Base-by-base conservation (phyloP, 176 grass and related monocot species). In the Avena eriantha region DNA sequence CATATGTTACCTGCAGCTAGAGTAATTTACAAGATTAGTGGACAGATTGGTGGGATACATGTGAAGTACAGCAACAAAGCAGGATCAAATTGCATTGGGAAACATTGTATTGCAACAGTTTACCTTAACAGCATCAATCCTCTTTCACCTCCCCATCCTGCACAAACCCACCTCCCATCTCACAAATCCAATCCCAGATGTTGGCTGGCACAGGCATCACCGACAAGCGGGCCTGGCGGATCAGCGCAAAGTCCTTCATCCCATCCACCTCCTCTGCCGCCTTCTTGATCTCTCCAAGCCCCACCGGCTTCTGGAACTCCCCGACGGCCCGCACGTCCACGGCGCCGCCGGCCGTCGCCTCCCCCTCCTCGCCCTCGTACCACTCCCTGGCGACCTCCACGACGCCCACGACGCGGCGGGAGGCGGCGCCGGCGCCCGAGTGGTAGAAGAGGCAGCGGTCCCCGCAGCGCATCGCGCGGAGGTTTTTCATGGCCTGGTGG, bases 361-460 rank as follows among this genome's bases (percentile, higher is more conserved):
- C 71, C 72, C 46, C 72, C 77, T 53, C 63, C 51, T 14, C 18
- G 18, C 65, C 82, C 80, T 86, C 75, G 80, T 97, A 96, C 92
- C 96, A 98, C 6, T 89, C 79, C 63, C 84, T 86, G 29, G 50
- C 70, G 76, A 98, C 92, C 86, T 84, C 87, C 35, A 94, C 93
- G 24, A 96, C 85, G 43, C 92, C 92, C 69, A 98, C 88, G 76
- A 98, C 84, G 45, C 87, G 82, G 35, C 93, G 90, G 11, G 83
- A 79, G 29, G 94, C 79, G 2, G 91, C 55, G n/a, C 85, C 93
- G 2, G 87, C 80, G 67, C 90, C 90, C 13, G 95, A 94, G 88
- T 94, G 95, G 76, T 97, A 97, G 90, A 97, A 97, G 36, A 97
- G 93, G 84, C 90, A 97, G 4, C 63, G 81, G 59, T 94, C 92